Conservation (phyloP, 208 protist genomes). For the Lotmaria passim region DNA sequence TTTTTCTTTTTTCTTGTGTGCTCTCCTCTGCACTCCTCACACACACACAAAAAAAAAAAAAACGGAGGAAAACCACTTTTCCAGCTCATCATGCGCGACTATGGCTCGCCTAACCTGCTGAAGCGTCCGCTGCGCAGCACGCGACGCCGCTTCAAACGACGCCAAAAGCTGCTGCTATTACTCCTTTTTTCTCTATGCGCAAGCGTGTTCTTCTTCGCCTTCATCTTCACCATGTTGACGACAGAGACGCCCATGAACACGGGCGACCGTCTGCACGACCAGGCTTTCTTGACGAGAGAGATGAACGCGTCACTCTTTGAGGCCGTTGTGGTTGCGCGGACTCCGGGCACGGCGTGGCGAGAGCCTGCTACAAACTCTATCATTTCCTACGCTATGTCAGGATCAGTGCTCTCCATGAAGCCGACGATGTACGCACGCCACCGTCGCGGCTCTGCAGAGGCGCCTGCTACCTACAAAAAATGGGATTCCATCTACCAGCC, state of each 20-base stretch:
- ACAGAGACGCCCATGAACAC: background rate
- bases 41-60: background rate
- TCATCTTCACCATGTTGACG: background rate
- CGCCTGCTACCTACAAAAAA: constrained; percentile 4
- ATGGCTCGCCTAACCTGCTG: background rate
- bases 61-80: too few relatives aligned
- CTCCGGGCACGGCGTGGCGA: constrained; percentile 21
- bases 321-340: background rate
- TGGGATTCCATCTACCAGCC: constrained; percentile 36
- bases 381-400: background rate
- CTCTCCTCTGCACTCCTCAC: background rate
- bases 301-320: background rate
- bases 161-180: background rate
- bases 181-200: background rate
- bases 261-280: background rate
- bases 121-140: constrained; percentile 6
- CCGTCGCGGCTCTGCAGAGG: background rate
- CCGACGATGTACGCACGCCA: constrained; percentile 9
- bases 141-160: background rate
- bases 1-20: too few relatives aligned
- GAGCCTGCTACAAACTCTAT: background rate
- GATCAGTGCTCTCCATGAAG: background rate
- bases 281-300: background rate
- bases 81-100: constrained; percentile 3
- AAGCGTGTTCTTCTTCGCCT: background rate